These are phyloP conservation scores for Apophysomyces elegans DNA, from an alignment of 371 early-diverging fungal species.

Conservation along the genomic window DNA sequence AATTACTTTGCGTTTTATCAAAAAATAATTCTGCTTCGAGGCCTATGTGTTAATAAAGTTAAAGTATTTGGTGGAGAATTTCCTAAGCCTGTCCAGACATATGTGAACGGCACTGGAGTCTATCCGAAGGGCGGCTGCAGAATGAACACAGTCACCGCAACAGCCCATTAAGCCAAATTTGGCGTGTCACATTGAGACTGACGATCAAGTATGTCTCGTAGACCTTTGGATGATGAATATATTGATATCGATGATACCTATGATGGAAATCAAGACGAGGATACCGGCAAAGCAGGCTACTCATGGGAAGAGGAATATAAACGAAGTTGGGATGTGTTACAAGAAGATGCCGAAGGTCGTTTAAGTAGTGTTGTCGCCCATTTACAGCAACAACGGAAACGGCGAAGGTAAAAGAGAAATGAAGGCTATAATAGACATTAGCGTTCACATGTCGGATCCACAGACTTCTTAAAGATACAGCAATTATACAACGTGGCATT, in stretches of 20 bases:
- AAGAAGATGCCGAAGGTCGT: constrained; percentile 91
- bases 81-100: too few species aligned
- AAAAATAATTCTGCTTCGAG: too few species aligned
- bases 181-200: too few species aligned
- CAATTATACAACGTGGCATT: constrained; percentile 90
- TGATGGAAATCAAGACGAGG: constrained; percentile 49
- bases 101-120: too few species aligned
- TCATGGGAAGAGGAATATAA: constrained; percentile 97
- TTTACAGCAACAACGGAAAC: constrained; percentile 77
- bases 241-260: constrained; percentile 59
- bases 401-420: constrained; percentile 58
- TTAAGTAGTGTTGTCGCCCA: constrained; percentile 77
- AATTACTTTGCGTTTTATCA: too few species aligned
- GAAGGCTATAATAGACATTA: neutral
- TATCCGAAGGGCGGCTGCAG: too few species aligned
- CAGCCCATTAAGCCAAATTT: neutral
- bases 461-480: constrained; percentile 75
- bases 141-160: neutral
- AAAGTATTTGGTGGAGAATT: too few species aligned
- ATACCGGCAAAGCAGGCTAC: constrained; percentile 63
- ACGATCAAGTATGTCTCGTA: constrained; percentile 20
- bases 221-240: constrained; percentile 50
- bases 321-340: constrained; percentile 93
- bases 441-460: neutral
- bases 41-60: too few species aligned